Evolutionary conservation across 768 basidiomycete species (phyloP).

Genomic region (Pilatotrama ljubarskyi): DNA sequence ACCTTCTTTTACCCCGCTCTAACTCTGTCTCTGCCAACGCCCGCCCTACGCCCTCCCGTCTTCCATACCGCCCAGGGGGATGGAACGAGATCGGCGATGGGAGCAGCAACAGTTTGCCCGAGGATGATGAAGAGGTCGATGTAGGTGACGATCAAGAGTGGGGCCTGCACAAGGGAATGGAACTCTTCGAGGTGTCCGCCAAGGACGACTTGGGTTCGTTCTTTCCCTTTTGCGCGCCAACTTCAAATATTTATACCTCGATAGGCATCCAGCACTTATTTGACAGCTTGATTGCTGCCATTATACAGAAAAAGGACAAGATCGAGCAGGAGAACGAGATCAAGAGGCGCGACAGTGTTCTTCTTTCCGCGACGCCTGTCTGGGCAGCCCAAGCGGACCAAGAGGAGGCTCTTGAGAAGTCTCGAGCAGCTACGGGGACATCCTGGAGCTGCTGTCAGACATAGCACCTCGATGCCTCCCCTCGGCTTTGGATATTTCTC

Average conservation of each 20-base stretch:
- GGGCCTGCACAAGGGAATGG: slow-evolving; percentile 82
- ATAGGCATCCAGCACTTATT: slow-evolving; percentile 82
- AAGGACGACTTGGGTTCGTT: slow-evolving; percentile 80
- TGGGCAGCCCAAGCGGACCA: slow-evolving; percentile 83
- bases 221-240: neutral
- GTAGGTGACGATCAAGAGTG: slow-evolving; percentile 60
- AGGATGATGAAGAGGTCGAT: slow-evolving; percentile 53
- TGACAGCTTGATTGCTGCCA: slow-evolving; percentile 73
- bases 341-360: slow-evolving; percentile 82
- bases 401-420: slow-evolving; percentile 67
- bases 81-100: slow-evolving; percentile 61
- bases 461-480: slow-evolving; percentile 27
- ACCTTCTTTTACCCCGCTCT: slow-evolving; percentile 32
- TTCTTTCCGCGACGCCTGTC: slow-evolving; percentile 66
- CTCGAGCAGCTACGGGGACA: slow-evolving; percentile 43
- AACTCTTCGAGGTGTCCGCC: slow-evolving; percentile 88
- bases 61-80: slow-evolving; percentile 49
- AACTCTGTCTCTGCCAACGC: slow-evolving; percentile 19
- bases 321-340: slow-evolving; percentile 83
- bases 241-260: slow-evolving; percentile 6
- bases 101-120: slow-evolving; percentile 66
- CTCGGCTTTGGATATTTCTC: neutral
- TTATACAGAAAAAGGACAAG: slow-evolving; percentile 73
- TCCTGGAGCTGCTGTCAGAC: slow-evolving; percentile 71
- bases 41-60: slow-evolving; percentile 40